These are phyloP conservation scores for Calonectria pseudoreteaudii DNA, from an alignment of 2,329 filamentous ascomycete genomes.

Conservation along the genomic window DNA sequence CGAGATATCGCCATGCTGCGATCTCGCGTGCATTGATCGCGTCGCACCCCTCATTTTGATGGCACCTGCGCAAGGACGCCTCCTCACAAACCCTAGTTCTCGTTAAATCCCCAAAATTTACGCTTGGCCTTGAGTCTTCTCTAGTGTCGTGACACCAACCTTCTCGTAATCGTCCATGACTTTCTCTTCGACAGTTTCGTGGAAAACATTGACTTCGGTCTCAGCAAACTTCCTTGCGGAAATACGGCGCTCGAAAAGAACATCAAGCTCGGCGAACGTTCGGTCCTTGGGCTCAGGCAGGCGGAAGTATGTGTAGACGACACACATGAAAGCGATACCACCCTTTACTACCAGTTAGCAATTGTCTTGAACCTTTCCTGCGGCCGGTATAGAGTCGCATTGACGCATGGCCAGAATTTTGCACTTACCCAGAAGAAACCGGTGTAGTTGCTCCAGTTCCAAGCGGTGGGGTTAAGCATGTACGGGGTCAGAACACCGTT, in stretches of 20 bases:
- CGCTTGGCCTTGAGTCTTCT: conserved; percentile 30
- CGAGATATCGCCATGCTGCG: conserved; percentile 41
- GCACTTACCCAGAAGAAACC: conserved; percentile 85
- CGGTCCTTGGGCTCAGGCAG: conserved; percentile 81
- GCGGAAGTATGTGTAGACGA: conserved; percentile 74
- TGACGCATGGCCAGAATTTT: not conserved
- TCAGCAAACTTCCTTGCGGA: conserved; percentile 78
- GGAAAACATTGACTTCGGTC: conserved; percentile 68
- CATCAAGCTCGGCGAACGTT: conserved; percentile 86
- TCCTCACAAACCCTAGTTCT: conserved; percentile 15
- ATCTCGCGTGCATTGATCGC: conserved; percentile 30
- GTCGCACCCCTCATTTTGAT: conserved; percentile 16
- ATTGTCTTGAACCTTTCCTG: not conserved
- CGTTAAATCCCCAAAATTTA: conserved; percentile 25
- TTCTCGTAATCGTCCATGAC: conserved; percentile 63
- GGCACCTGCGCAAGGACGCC: conserved; percentile 2
- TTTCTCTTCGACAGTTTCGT: conserved; percentile 60
- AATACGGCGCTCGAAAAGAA: conserved; percentile 82
- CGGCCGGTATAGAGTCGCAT: not conserved
- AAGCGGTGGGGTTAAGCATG: conserved; percentile 89
- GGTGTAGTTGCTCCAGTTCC: conserved; percentile 89
- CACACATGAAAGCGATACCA: conserved; percentile 82
- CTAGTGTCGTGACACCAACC: conserved; percentile 36
- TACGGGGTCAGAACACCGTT: conserved; percentile 87
- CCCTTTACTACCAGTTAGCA: conserved; percentile 55